Evolutionary conservation across 371 early-diverging fungal genomes (phyloP).

Genomic region (Apophysomyces trapeziformis): DNA sequence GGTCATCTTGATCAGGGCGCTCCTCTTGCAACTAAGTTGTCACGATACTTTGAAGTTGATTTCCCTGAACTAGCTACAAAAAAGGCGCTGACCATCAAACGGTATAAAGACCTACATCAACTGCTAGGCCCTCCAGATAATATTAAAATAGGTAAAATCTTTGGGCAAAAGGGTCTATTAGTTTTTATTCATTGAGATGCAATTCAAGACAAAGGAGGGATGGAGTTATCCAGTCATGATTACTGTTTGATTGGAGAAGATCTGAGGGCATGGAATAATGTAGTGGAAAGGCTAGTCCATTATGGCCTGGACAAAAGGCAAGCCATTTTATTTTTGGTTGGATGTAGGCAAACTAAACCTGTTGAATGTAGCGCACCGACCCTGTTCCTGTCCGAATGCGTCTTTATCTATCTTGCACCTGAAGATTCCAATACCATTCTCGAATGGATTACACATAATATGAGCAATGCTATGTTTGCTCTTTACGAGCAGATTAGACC

Average conservation of each 20-base stretch:
- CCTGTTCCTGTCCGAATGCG: slow-evolving; percentile 91
- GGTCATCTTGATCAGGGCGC: slow-evolving; percentile 14
- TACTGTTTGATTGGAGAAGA: slow-evolving; percentile 86
- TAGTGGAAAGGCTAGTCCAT: slow-evolving; percentile 62
- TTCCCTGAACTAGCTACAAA: slow-evolving; percentile 83
- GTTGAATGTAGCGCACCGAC: slow-evolving; percentile 71
- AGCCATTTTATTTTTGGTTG: slow-evolving; percentile 2
- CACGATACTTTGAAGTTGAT: slow-evolving; percentile 88
- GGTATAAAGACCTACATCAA: slow-evolving; percentile 52
- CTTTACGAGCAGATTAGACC: slow-evolving; percentile 93
- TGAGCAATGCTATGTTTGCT: slow-evolving; percentile 63
- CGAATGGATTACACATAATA: slow-evolving; percentile 63
- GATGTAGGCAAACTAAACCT: background rate
- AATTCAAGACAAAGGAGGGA: slow-evolving; percentile 65
- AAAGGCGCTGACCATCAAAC: slow-evolving; percentile 75
- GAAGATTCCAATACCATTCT: slow-evolving; percentile 68
- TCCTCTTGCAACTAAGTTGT: background rate
- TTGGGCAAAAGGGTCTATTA: background rate
- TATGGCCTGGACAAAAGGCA: slow-evolving; percentile 75
- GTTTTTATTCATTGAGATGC: too few relatives aligned
- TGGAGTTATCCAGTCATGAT: slow-evolving; percentile 66
- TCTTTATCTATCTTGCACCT: slow-evolving; percentile 85
- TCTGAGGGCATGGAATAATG: slow-evolving; percentile 63
- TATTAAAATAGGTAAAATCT: slow-evolving; percentile 47
- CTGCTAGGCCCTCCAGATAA: slow-evolving; percentile 52